Evolutionary conservation across 352 stramenopile genomes (phyloP).

Genomic region (Blastocystis sp.): DNA sequence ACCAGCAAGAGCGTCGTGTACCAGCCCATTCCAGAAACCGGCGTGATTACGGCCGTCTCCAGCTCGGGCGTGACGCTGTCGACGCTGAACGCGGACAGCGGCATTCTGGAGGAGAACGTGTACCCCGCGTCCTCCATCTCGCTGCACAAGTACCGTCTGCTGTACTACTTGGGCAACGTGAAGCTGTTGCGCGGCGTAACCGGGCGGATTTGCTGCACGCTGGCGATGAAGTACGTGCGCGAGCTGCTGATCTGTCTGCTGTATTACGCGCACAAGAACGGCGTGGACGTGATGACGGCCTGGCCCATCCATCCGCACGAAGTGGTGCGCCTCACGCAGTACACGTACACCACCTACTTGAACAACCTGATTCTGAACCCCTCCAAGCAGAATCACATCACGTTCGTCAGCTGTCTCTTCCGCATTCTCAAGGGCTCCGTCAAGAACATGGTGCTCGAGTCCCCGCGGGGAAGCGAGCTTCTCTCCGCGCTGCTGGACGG

Average conservation of each 20-base stretch:
- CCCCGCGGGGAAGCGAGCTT: background rate
- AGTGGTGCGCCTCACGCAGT: conserved; percentile 9
- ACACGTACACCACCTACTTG: conserved; percentile 12
- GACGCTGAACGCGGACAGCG: conserved; percentile 21
- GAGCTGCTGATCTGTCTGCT: conserved; percentile 39
- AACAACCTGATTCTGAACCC: conserved; percentile 22
- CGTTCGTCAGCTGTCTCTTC: conserved; percentile 41
- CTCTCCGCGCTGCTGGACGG: background rate
- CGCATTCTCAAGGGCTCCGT: conserved; percentile 5
- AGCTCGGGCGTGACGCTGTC: background rate
- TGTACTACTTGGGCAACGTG: conserved; percentile 45
- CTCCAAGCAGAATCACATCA: conserved; percentile 34
- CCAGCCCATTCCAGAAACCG: conserved; percentile 32
- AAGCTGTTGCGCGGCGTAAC: conserved; percentile 21
- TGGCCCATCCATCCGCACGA: background rate
- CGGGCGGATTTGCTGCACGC: conserved; percentile 1
- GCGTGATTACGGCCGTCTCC: conserved; percentile 17
- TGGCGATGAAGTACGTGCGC: conserved; percentile 45
- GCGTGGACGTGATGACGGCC: conserved; percentile 11
- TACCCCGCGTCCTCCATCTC: background rate
- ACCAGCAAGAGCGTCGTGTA: conserved; percentile 2
- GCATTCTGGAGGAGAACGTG: conserved; percentile 34
- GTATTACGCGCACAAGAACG: conserved; percentile 16
- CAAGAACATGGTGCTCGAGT: conserved; percentile 8
- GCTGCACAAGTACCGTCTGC: conserved; percentile 53